Evolutionary conservation across 2,329 filamentous ascomycete genomes (phyloP).

Genomic region (Diaporthe longicolla): DNA sequence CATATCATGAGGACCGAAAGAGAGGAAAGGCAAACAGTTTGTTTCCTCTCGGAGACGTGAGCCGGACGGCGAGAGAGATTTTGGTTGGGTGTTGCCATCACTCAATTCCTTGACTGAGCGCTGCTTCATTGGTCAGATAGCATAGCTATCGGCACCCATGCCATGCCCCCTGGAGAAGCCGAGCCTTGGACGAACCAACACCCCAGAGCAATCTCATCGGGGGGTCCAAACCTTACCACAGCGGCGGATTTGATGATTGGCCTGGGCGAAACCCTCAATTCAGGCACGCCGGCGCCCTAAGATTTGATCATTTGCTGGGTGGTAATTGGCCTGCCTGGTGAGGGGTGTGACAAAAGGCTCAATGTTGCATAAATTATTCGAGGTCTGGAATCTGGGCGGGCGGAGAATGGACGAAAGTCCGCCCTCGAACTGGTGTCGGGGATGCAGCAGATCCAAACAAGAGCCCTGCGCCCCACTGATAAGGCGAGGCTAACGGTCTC

Average conservation of each 20-base stretch:
- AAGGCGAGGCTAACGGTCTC: conserved; percentile 2
- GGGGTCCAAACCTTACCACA: conserved; percentile 19
- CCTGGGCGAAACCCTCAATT: not conserved
- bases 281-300: conserved; percentile 8
- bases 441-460: conserved; percentile 9
- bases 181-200: conserved; percentile 2
- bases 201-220: not conserved
- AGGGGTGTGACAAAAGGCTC: conserved; percentile 13
- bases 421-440: not conserved
- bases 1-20: not conserved
- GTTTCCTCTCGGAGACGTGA: not conserved
- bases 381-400: conserved; percentile 26
- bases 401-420: not conserved
- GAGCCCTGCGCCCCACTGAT: conserved; percentile 28
- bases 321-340: conserved; percentile 22
- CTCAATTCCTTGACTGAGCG: conserved; percentile 22
- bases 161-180: conserved; percentile 15
- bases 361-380: conserved; percentile 6
- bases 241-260: conserved; percentile 36
- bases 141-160: conserved; percentile 26
- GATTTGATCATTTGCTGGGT: conserved; percentile 23
- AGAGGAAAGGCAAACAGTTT: conserved; percentile 9
- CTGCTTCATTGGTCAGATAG: conserved; percentile 26
- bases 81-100: conserved; percentile 33
- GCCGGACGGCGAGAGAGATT: not conserved